Percentiles rank a stretch among this genome's conserved stretches.
phyloP scores from a whole-genome alignment of 2,329 filamentous ascomycete species.

The Xylariaceae sp. region DNA sequence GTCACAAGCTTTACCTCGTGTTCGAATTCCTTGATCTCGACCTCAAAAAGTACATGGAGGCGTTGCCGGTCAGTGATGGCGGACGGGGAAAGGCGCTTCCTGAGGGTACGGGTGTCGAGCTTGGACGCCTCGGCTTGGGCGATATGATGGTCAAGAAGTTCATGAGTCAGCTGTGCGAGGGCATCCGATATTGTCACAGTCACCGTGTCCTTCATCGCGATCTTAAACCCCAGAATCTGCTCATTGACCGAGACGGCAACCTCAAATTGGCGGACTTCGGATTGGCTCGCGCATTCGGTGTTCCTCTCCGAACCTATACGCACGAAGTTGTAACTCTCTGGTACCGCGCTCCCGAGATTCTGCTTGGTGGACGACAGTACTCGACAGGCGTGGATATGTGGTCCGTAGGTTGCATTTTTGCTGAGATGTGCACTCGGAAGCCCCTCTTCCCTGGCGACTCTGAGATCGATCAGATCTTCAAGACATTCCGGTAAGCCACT shows the following conservation, averaged over 20 bases:
- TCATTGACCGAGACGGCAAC: constrained; percentile 83
- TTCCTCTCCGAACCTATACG: constrained; percentile 85
- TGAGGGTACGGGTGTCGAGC: constrained; percentile 63
- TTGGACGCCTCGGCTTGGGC: constrained; percentile 67
- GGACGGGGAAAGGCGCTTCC: constrained; percentile 81
- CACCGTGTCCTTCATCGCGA: constrained; percentile 85
- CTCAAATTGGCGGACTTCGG: constrained; percentile 89
- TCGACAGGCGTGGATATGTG: constrained; percentile 95
- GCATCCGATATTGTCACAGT: constrained; percentile 82
- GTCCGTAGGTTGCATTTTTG: constrained; percentile 91
- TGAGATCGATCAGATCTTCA: constrained; percentile 92
- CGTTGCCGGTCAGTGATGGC: constrained; percentile 76
- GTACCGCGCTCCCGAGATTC: constrained; percentile 88
- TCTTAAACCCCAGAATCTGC: constrained; percentile 83
- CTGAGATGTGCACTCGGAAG: constrained; percentile 93
- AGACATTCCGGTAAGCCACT: constrained; percentile 73
- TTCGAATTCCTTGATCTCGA: constrained; percentile 89
- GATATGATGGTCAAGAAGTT: constrained; percentile 86
- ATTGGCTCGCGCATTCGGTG: constrained; percentile 83
- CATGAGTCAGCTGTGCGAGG: constrained; percentile 82
- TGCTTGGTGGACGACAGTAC: constrained; percentile 86
- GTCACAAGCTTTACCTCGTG: constrained; percentile 91
- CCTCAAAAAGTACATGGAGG: constrained; percentile 95
- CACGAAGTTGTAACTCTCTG: constrained; percentile 93
- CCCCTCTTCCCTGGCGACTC: constrained; percentile 89